Conservation (phyloP, 345 rosid species). For the Arabidopsis suecica region DNA sequence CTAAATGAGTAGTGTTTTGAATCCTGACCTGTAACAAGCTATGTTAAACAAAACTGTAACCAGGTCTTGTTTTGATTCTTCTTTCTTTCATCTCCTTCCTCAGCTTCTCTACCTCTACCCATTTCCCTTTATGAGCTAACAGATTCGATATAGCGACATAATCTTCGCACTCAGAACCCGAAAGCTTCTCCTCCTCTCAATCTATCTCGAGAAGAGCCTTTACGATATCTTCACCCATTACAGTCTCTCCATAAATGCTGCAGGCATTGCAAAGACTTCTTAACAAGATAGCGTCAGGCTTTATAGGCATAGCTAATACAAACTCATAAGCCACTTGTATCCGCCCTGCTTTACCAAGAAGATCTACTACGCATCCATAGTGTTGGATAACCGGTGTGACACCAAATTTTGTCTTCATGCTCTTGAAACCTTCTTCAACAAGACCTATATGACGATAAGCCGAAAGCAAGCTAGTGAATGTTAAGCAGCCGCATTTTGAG, state of each 20-base stretch:
- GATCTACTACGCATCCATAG: conserved; percentile 60
- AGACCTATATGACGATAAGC: conserved; percentile 66
- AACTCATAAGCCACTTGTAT: conserved; percentile 57
- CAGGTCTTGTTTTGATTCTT: conserved; percentile 40
- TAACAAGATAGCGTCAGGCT: conserved; percentile 56
- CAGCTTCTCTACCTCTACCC: conserved; percentile 58
- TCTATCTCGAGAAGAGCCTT: conserved; percentile 51
- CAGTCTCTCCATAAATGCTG: conserved; percentile 56
- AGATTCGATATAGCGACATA: conserved; percentile 64
- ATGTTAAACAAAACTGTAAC: conserved; percentile 34
- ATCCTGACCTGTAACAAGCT: conserved; percentile 31
- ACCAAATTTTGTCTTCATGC: conserved; percentile 47
- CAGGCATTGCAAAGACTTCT: conserved; percentile 59
- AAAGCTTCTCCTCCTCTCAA: conserved; percentile 9
- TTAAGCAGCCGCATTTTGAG: conserved; percentile 64
- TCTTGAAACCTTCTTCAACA: conserved; percentile 59
- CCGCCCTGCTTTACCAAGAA: conserved; percentile 61
- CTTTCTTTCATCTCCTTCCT: conserved; percentile 46
- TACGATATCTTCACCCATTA: conserved; percentile 54
- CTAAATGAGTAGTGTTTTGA: conserved; percentile 6
- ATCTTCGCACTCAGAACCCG: conserved; percentile 49
- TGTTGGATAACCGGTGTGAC: conserved; percentile 51
- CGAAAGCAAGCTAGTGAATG: conserved; percentile 68
- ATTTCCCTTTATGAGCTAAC: conserved; percentile 59
- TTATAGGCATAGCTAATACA: conserved; percentile 51